phyloP scores from a whole-genome alignment of 768 basidiomycete species.

The Dacryopinax spathularia region DNA sequence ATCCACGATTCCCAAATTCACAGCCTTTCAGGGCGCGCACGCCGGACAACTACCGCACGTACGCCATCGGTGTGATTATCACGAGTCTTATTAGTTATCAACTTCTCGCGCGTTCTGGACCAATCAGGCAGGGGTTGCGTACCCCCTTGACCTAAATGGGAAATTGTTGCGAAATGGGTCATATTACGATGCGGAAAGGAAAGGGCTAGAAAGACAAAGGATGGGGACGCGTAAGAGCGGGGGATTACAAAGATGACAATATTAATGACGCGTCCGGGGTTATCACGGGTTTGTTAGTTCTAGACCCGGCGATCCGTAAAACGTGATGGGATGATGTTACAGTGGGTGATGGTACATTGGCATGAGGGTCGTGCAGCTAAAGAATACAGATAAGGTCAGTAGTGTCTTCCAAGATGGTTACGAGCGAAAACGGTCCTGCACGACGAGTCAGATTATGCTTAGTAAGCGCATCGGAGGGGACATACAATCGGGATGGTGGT shows the following conservation, averaged over 20 bases:
- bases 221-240: slow-evolving; percentile 7
- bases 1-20: no score
- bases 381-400: background rate
- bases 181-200: no score
- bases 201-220: background rate
- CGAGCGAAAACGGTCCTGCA: slow-evolving; percentile 21
- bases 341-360: background rate
- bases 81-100: background rate
- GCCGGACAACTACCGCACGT: no score
- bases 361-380: background rate
- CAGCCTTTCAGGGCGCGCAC: background rate
- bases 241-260: background rate
- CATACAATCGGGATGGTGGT: slow-evolving; percentile 57
- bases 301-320: background rate
- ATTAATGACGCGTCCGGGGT: background rate
- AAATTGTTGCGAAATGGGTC: background rate
- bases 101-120: background rate
- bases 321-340: background rate
- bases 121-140: background rate
- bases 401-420: slow-evolving; percentile 14
- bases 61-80: background rate
- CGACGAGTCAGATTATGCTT: background rate
- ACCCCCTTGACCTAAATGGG: background rate
- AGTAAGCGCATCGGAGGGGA: slow-evolving; percentile 13
- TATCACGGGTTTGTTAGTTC: background rate